Base-by-base conservation (phyloP, 2,329 filamentous ascomycete genomes). In the Colletotrichum siamense region DNA sequence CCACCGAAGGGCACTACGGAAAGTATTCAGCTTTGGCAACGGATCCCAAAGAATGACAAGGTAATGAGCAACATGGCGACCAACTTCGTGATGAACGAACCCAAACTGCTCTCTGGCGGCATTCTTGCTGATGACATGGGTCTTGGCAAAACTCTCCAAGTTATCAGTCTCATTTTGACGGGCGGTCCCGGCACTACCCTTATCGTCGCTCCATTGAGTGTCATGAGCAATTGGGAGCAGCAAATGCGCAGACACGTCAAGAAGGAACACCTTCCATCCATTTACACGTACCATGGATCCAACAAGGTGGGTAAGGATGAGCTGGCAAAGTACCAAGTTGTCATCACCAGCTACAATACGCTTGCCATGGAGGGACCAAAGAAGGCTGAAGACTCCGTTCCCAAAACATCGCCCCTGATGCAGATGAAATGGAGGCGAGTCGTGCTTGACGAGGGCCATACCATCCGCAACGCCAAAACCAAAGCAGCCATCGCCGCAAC, bases 121-220 rank as follows among this genome's bases (percentile, higher is more conserved):
- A 96, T 98, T 66, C 89, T 98, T 10, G 95, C 95, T 3, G 96
- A 98, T 82, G 96, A 98, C 80, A 98, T 98, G 96, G 96, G 96
- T 5, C 86, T 98, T 7, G 96, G 96, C 28, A 98, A 98, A 86
- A 98, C 96, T 1, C 89, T 98, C 10, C 94, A 98, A 82, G 90
- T 96, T 64, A 96, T 98, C 79, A 94, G 95, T 69, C 86, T 98
- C 44, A 93, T 98, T 71, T 85, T 96, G 67, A 87, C 87, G 6
- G 88, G 88, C 8, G 86, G 86, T 0, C 82, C 87, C 4, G 92
- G 92, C 5, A 87, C 93, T 2, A 98, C 95, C 0, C 88, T 98
- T 26, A 96, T 98, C 69, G 88, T 98, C 71, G 93, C 95, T 0
- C 96, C 96, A 1, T 90, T 98, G 8, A 94, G 93, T 68, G 95